phyloP scores from a whole-genome alignment of 1,284 basidiomycete species.

The Irpex sp. region DNA sequence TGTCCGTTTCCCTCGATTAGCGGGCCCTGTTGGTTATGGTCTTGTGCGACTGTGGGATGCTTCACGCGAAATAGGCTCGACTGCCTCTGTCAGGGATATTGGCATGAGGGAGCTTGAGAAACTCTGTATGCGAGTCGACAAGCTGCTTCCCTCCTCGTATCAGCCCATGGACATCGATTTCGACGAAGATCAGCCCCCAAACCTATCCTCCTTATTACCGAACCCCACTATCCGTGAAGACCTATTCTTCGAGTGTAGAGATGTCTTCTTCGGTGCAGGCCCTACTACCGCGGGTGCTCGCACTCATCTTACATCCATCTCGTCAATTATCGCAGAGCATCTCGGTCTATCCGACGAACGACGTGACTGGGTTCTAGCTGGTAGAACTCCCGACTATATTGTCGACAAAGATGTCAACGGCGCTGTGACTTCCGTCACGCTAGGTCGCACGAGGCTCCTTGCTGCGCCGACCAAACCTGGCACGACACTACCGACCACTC shows the following conservation, averaged over 20 bases:
- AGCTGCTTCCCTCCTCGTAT: slow-evolving; percentile 49
- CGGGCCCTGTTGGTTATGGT: slow-evolving; percentile 40
- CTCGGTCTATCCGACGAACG: slow-evolving; percentile 67
- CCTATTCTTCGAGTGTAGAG: slow-evolving; percentile 86
- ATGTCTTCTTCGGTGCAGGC: slow-evolving; percentile 87
- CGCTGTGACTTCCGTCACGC: slow-evolving; percentile 45
- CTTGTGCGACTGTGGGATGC: slow-evolving; percentile 65
- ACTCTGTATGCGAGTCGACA: slow-evolving; percentile 77
- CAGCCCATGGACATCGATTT: slow-evolving; percentile 43
- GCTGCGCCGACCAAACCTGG: slow-evolving; percentile 39
- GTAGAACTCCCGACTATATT: slow-evolving; percentile 68
- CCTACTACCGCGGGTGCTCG: slow-evolving; percentile 50
- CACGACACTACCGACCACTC: slow-evolving; percentile 29
- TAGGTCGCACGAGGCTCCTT: slow-evolving; percentile 54
- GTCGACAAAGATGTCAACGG: slow-evolving; percentile 67
- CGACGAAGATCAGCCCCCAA: slow-evolving; percentile 22
- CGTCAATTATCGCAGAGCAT: slow-evolving; percentile 54
- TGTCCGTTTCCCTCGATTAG: slow-evolving; percentile 62
- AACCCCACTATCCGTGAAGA: slow-evolving; percentile 86
- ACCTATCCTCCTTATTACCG: slow-evolving; percentile 50
- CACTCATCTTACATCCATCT: slow-evolving; percentile 47
- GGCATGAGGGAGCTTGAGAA: slow-evolving; percentile 89
- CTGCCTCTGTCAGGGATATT: slow-evolving; percentile 54
- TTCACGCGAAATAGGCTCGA: slow-evolving; percentile 44
- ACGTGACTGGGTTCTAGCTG: slow-evolving; percentile 49